phyloP scores from a whole-genome alignment of 2,329 filamentous ascomycete genomes.

The Penicillium palitans region DNA sequence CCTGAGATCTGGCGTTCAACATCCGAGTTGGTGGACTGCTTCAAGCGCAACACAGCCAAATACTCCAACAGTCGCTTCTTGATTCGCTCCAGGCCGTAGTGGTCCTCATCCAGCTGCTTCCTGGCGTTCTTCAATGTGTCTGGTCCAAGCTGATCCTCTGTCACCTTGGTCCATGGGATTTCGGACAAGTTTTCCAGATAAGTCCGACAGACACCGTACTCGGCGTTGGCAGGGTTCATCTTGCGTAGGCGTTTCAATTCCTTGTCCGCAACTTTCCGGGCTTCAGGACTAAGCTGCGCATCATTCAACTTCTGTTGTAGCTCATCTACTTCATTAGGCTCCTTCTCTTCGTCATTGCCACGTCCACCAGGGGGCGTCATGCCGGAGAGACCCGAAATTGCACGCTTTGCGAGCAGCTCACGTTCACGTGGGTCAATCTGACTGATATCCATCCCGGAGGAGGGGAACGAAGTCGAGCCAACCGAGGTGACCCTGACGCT shows the following conservation, averaged over 20 bases:
- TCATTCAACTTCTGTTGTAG: conserved; percentile 82
- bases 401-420: conserved; percentile 45
- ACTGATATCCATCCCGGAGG: conserved; percentile 59
- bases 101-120: conserved; percentile 90
- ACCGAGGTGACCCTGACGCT: conserved; percentile 83
- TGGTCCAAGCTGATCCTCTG: conserved; percentile 79
- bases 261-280: conserved; percentile 83
- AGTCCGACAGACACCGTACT: conserved; percentile 89
- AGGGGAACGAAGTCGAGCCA: conserved; percentile 64
- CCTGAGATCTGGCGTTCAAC: conserved; percentile 72
- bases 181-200: conserved; percentile 93
- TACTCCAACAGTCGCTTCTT: conserved; percentile 97
- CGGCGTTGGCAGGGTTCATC: conserved; percentile 94
- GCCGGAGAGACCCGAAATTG: conserved; percentile 47
- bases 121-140: conserved; percentile 77
- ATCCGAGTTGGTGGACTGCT: conserved; percentile 83
- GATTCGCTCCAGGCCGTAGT: conserved; percentile 94
- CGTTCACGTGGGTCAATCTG: conserved; percentile 51
- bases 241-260: conserved; percentile 86
- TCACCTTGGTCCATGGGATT: conserved; percentile 85
- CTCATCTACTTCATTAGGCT: conserved; percentile 86
- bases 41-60: conserved; percentile 90
- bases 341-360: conserved; percentile 68
- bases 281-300: conserved; percentile 78
- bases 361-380: conserved; percentile 45